Conservation (phyloP, 139 green algal species). For the Coelastrella sp. region DNA sequence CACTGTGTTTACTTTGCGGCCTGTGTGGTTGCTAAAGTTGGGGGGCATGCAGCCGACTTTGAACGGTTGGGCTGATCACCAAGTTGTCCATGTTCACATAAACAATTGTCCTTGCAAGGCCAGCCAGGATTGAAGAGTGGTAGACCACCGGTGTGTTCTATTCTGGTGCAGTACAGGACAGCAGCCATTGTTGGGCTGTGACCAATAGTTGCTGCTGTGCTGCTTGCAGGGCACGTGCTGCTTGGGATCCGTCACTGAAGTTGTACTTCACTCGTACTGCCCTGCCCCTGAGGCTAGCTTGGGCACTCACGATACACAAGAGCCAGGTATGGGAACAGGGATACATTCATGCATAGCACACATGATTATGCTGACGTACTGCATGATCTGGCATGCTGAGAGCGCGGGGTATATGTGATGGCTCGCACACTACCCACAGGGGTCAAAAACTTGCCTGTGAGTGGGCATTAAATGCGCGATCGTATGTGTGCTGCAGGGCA, state of each 20-base stretch:
- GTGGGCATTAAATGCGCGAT: background rate
- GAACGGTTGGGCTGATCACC: no score
- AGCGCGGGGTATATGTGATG: background rate
- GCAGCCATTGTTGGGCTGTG: no score
- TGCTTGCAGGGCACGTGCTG: background rate
- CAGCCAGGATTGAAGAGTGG: no score
- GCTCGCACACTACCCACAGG: background rate
- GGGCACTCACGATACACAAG: constrained; percentile 20
- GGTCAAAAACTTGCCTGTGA: background rate
- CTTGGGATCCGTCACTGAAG: background rate
- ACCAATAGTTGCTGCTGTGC: background rate
- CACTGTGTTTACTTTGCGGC: background rate
- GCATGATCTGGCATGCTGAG: background rate
- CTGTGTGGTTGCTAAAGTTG: no score
- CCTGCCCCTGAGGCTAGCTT: constrained; percentile 17
- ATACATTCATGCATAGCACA: background rate
- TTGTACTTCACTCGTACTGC: background rate
- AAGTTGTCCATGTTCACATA: no score
- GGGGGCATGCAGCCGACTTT: no score
- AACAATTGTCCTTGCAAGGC: no score
- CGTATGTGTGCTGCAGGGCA: background rate
- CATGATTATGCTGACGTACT: background rate
- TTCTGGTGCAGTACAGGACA: no score
- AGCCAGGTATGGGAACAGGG: background rate
- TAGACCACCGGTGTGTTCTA: no score